A percentile compares a stretch with the other conserved stretches of the same genome.
Conservation (phyloP, 2,329 filamentous ascomycete genomes). For the Penicillium psychrosexuale region DNA sequence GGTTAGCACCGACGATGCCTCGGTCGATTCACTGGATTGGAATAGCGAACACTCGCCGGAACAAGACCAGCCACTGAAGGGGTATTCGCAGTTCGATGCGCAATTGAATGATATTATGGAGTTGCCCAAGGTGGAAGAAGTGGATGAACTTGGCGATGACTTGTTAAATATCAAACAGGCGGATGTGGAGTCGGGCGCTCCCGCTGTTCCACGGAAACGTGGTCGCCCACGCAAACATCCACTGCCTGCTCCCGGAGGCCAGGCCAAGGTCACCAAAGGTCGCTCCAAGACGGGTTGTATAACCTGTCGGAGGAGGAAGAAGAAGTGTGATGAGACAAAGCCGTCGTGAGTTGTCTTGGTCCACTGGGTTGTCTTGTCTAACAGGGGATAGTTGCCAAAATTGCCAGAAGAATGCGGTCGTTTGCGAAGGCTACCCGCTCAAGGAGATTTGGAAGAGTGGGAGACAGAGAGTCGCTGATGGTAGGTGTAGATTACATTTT, state of each 20-base stretch:
- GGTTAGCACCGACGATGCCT: conserved; percentile 34
- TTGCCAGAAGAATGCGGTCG: conserved; percentile 88
- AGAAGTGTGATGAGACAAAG: conserved; percentile 54
- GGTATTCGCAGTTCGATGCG: conserved; percentile 26
- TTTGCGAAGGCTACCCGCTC: conserved; percentile 85
- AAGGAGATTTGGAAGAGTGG: conserved; percentile 86
- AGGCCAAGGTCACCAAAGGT: conserved; percentile 74
- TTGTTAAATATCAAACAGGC: conserved; percentile 32
- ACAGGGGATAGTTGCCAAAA: conserved; percentile 54
- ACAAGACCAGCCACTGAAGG: conserved; percentile 18
- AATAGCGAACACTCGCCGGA: conserved; percentile 25
- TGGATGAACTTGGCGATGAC: conserved; percentile 51
- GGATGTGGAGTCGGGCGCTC: conserved; percentile 32
- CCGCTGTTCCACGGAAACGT: conserved; percentile 57
- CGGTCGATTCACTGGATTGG: conserved; percentile 33
- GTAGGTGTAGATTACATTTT: conserved; percentile 31
- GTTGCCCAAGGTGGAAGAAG: conserved; percentile 54
- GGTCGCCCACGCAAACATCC: conserved; percentile 82
- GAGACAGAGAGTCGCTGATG: conserved; percentile 69
- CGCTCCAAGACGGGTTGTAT: conserved; percentile 58
- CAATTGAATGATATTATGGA: conserved; percentile 35
- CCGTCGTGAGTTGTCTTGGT: conserved; percentile 34
- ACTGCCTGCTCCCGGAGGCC: conserved; percentile 55
- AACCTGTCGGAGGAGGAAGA: conserved; percentile 59
- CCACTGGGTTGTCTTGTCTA: conserved; percentile 2